Conservation (phyloP, 257 asterid species). For the Lithospermum erythrorhizon region DNA sequence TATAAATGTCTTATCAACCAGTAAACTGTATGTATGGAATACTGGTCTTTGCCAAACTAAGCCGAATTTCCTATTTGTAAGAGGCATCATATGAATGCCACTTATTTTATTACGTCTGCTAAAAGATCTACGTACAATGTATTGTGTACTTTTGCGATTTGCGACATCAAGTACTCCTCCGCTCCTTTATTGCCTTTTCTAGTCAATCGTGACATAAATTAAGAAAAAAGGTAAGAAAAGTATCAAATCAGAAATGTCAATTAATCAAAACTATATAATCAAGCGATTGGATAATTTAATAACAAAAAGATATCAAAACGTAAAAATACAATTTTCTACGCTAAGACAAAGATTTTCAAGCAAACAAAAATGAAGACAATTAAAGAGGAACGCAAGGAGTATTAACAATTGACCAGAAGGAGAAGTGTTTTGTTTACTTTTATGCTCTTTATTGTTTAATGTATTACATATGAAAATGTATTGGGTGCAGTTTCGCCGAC, state of each 20-base stretch:
- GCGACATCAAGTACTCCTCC: too few relatives aligned
- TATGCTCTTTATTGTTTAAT: not conserved
- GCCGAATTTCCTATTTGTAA: not conserved
- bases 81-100: not conserved
- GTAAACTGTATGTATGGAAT: not conserved
- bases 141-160: not conserved
- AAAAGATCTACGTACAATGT: not conserved
- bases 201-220: too few relatives aligned
- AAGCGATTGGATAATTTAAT: too few relatives aligned
- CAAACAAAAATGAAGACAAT: too few relatives aligned
- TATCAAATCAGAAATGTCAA: too few relatives aligned
- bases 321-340: too few relatives aligned
- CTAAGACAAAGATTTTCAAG: too few relatives aligned
- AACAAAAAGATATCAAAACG: too few relatives aligned
- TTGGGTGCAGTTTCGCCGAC: conserved; percentile 68
- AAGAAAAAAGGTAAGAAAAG: too few relatives aligned
- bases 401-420: not conserved
- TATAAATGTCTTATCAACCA: not conserved
- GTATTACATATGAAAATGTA: not conserved
- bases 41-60: not conserved
- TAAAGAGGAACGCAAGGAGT: too few relatives aligned
- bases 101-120: not conserved
- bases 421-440: not conserved
- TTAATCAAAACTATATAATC: too few relatives aligned
- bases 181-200: too few relatives aligned